Evolutionary conservation across 192 early-diverging fungal genomes (phyloP), one percentile per base, ranked within the genome.

Genomic region (Coemansia sp.): DNA sequence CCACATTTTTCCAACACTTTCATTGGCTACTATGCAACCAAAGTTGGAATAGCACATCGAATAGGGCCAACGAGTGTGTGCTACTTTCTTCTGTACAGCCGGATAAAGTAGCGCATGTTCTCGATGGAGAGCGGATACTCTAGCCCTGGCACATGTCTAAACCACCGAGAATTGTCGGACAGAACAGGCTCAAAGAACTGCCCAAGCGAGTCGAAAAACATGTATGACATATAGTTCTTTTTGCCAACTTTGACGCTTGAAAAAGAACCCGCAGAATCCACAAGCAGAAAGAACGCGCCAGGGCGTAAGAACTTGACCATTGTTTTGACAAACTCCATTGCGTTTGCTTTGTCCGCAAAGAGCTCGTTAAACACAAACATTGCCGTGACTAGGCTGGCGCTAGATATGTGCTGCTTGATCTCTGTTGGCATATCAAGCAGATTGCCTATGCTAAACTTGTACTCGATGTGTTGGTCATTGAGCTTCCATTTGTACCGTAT

Each of bases 331-430:
- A 98, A 82, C 43, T 75, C 71, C 82, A 94, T 93, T 48, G 94
- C 91, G 20, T 83, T 69, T 34, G 67, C 67, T 68, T 96, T 95
- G 64, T 87, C 85, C 3, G 86, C 72, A 73, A 98, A 91, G 18
- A 98, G 74, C 67, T 98, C 95, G 69, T 96, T 96, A 82, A 98
- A 83, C 1, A 96, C 85, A 86, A 96, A 98, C 84, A 95, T 89
- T 34, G 90, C 87, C 2, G 94, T 96, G 21, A 94, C 89, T 45
- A 96, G 64, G 63, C 87, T 75, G 3, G 92, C 86, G 23, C 76
- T 59, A 3, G 79, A 66, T 6, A 95, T 83, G 5, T 68, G 55
- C 16, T 63, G 31, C 56, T 85, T 68, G 0, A 89, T 66, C 7
- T 75, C 66, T n/a, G 74, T 59, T 15, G 75, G 65, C 12, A 79